Percentiles rank a stretch among this genome's conserved stretches.
Conservation (phyloP, 1,139 yeast genomes). For the Pichia sp. region DNA sequence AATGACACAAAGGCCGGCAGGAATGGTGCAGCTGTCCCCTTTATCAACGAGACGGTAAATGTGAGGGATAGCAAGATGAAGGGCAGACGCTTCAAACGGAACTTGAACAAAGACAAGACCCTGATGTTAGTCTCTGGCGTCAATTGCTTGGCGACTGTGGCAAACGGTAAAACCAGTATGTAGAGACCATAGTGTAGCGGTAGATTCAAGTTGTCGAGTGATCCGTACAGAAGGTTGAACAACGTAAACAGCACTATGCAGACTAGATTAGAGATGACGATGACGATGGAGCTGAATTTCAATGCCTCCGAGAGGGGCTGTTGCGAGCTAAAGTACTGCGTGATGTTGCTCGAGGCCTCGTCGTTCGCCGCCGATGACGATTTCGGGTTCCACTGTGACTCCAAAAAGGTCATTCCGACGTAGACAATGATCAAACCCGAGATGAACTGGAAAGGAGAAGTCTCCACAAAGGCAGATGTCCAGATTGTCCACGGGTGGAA, state of each 20-base stretch:
- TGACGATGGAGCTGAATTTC: constrained; percentile 54
- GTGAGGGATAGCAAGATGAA: constrained; percentile 50
- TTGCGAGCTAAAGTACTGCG: constrained; percentile 39
- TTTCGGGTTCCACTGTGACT: constrained; percentile 43
- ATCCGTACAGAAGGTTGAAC: constrained; percentile 32
- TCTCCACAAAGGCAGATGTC: constrained; percentile 70
- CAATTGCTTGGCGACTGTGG: constrained; percentile 83
- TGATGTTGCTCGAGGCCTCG: constrained; percentile 24
- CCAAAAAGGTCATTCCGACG: constrained; percentile 49
- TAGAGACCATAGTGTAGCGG: constrained; percentile 56
- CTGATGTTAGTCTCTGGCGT: constrained; percentile 83
- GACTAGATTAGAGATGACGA: constrained; percentile 55
- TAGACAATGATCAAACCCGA: constrained; percentile 47
- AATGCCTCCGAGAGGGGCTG: constrained; percentile 32
- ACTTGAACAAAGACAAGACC: constrained; percentile 60
- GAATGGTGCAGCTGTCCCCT: constrained; percentile 44
- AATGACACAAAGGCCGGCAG: constrained; percentile 70
- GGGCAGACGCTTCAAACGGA: constrained; percentile 72
- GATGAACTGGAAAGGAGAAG: constrained; percentile 46
- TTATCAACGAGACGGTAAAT: constrained; percentile 40
- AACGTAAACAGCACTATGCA: constrained; percentile 38
- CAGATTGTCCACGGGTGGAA: constrained; percentile 73
- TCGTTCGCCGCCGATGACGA: constrained; percentile 12
- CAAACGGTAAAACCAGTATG: constrained; percentile 65
- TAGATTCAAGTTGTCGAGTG: constrained; percentile 32